A percentile compares a stretch with the other conserved stretches of the same genome.
These are phyloP conservation scores for Suillus subalutaceus DNA, from an alignment of 768 basidiomycete species.

Conservation along the genomic window DNA sequence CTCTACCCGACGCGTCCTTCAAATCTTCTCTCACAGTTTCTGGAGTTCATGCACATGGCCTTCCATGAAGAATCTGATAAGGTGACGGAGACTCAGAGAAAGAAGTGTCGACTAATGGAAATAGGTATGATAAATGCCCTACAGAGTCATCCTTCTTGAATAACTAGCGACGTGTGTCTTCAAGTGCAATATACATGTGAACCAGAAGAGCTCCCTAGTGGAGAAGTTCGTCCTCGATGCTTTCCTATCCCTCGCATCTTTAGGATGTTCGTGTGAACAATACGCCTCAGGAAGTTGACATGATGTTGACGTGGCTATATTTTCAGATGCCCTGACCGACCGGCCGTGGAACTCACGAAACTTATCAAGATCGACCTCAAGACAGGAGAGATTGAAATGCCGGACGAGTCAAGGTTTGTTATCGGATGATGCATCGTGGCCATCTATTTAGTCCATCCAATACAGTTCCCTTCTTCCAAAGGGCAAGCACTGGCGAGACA, in stretches of 20 bases:
- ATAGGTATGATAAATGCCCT: conserved; percentile 38
- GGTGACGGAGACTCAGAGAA: conserved; percentile 3
- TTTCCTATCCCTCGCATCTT: conserved; percentile 79
- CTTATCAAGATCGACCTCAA: conserved; percentile 49
- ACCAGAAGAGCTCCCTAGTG: conserved; percentile 31
- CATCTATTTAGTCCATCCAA: conserved; percentile 10
- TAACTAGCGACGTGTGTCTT: conserved; percentile 5
- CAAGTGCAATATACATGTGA: conserved; percentile 68
- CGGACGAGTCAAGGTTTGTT: conserved; percentile 44
- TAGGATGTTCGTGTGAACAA: conserved; percentile 53
- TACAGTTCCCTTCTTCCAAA: conserved; percentile 31
- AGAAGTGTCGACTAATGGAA: conserved; percentile 64
- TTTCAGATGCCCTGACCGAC: conserved; percentile 62
- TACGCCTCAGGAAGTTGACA: conserved; percentile 4
- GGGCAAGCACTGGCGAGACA: conserved; percentile 38
- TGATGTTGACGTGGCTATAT: conserved; percentile 12
- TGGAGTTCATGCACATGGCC: not conserved
- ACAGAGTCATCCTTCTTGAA: conserved; percentile 5
- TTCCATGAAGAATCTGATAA: conserved; percentile 1
- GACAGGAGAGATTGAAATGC: conserved; percentile 55
- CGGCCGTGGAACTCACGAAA: conserved; percentile 73
- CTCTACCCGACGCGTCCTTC: not conserved
- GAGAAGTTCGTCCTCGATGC: conserved; percentile 50
- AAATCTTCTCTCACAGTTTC: conserved; percentile 4
- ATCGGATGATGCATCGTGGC: conserved; percentile 3